Conservation (phyloP, 345 rosid species). For the Mallotus nudiflorus region DNA sequence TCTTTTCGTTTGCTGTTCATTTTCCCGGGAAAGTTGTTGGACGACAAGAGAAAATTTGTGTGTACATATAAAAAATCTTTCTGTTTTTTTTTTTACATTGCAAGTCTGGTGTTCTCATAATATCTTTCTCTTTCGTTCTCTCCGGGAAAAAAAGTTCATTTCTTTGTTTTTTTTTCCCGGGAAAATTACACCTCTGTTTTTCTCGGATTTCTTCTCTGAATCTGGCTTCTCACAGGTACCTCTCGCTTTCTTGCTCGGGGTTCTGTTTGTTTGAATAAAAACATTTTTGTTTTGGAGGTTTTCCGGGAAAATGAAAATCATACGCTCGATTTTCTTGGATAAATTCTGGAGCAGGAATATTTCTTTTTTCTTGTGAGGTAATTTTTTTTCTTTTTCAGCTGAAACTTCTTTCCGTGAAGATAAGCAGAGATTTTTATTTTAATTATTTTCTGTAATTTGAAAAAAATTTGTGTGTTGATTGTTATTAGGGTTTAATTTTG, state of each 20-base stretch:
- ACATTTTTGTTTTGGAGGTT: background rate
- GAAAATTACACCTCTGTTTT: constrained; percentile 17
- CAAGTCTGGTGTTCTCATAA: background rate
- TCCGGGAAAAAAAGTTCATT: too few species aligned
- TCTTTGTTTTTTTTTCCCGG: constrained; percentile 26
- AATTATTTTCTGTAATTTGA: background rate
- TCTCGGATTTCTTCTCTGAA: constrained; percentile 6
- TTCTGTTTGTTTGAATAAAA: constrained; percentile 11
- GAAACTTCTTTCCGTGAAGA: background rate
- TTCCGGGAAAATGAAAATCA: background rate
- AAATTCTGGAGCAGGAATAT: too few species aligned
- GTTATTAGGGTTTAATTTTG: background rate
- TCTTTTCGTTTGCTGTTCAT: background rate
- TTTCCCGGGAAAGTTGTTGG: background rate
- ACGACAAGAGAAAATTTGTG: too few species aligned
- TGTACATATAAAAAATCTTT: too few species aligned
- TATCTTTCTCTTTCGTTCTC: constrained; percentile 14
- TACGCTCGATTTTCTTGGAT: background rate
- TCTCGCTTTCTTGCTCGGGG: background rate
- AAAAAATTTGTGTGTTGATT: background rate
- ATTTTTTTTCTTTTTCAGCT: background rate
- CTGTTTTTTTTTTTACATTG: background rate
- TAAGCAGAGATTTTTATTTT: too few species aligned
- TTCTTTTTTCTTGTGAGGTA: too few species aligned
- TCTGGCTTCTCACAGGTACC: constrained; percentile 20